Evolutionary conservation across 768 basidiomycete genomes (phyloP).

Genomic region (Amanita thiersii): DNA sequence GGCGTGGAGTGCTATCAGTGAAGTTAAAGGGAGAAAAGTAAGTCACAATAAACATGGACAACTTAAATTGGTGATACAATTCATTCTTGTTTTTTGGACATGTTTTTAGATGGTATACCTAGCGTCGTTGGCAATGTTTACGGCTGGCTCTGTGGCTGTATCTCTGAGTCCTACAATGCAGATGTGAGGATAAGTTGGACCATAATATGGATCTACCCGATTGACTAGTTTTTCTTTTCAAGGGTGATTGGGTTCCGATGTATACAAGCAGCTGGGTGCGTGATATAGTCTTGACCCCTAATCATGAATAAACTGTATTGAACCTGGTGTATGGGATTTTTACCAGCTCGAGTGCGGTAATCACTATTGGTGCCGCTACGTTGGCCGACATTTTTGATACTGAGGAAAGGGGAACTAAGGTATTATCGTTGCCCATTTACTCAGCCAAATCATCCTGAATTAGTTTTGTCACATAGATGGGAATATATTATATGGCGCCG

Average conservation of each 20-base stretch:
- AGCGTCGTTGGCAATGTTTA: conserved; percentile 41
- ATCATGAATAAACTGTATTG: too few relatives aligned
- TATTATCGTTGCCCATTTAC: conserved; percentile 8
- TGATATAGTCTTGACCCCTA: neutral
- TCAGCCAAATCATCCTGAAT: neutral
- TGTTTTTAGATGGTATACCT: conserved; percentile 41
- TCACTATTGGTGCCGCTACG: conserved; percentile 69
- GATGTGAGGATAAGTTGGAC: conserved; percentile 22
- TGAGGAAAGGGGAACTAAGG: conserved; percentile 61
- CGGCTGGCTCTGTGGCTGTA: conserved; percentile 46
- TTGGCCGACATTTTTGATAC: conserved; percentile 75
- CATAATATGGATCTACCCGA: neutral
- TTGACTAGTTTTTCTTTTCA: neutral
- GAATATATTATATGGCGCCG: conserved; percentile 73
- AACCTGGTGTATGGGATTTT: too few relatives aligned
- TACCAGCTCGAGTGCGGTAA: conserved; percentile 53
- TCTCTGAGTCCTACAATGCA: conserved; percentile 47
- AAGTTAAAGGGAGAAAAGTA: conserved; percentile 71
- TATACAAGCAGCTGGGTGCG: conserved; percentile 46
- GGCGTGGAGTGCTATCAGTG: conserved; percentile 62
- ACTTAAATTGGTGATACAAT: too few relatives aligned
- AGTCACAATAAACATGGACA: conserved; percentile 13
- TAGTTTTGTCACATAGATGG: conserved; percentile 41
- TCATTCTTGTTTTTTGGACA: neutral
- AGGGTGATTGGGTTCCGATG: conserved; percentile 62